Evolutionary conservation across 306 rosid species (phyloP), one percentile per base, ranked within the genome.

Genomic region (Malus fusca): DNA sequence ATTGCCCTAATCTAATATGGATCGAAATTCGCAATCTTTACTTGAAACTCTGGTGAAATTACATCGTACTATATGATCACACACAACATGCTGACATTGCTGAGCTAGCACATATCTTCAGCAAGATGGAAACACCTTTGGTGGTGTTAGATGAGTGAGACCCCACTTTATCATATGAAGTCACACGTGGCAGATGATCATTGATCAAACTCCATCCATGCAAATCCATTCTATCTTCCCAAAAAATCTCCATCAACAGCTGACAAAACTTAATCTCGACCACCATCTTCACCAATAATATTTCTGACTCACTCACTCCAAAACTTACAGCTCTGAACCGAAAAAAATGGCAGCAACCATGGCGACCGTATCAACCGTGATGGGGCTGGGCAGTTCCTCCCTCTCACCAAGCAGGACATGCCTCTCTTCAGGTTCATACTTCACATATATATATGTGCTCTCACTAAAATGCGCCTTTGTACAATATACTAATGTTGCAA

Each of bases 261-360:
- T 35, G 66, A 52, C 73, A 74, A 74, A 68, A 53, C 70, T 66
- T 30, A 61, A 65, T 25, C 69, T 42, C 53, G 52, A 28, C 61
- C 68, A 58, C 69, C 61, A 30, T 56, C 68, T 28, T 74, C 84
- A 75, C 84, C 52, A 23, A 31, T 8, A 61, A 28, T 73, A 40
- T 13, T 64, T 66, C 65, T 23, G 15, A 80, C 63, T 72, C 75
- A 0, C 22, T 65, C 69, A 17, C 69, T 19, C 55, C 31, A 18
- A 42, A 31, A 10, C 59, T 37, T 33, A 19, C 2, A 58, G 61
- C 21, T 17, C 21, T 48, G 26, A 58, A 17, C 31, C 6, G 13
- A 19, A 44, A 83, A 21, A 65, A 79, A 90, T 94, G 97, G 89
- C 96, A 66, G 67, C 96, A 44, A 68, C 85, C 35, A 84, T 90